Conservation (phyloP, 148 eudicot species). For the Cornus kousa region DNA sequence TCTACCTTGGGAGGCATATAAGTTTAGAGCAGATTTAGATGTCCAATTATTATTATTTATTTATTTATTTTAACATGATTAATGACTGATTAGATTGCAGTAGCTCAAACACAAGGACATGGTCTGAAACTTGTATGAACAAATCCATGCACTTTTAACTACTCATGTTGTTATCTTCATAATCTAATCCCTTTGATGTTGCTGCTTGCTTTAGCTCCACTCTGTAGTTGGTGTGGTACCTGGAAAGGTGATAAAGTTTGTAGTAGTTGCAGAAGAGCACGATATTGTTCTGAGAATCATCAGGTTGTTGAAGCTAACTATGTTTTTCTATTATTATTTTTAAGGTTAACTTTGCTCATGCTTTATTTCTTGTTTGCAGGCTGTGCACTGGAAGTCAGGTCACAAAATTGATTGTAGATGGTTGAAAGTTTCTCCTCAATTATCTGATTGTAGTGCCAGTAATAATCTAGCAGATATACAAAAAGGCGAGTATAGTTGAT, state of each 20-base stretch:
- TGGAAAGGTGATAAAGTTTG: slow-evolving; percentile 93
- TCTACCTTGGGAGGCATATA: too few relatives aligned
- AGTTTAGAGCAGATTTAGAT: too few relatives aligned
- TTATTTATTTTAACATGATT: too few relatives aligned
- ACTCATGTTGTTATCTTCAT: slow-evolving; percentile 2
- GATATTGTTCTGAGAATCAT: slow-evolving; percentile 78
- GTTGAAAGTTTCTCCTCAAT: slow-evolving; percentile 28
- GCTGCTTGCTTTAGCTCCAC: slow-evolving; percentile 43
- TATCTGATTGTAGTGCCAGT: slow-evolving; percentile 28
- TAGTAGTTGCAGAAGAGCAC: slow-evolving; percentile 61
- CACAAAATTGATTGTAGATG: slow-evolving; percentile 60
- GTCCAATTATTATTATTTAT: too few relatives aligned
- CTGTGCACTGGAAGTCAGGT: slow-evolving; percentile 59
- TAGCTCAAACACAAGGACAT: not conserved
- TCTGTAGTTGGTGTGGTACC: slow-evolving; percentile 90
- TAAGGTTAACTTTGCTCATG: not conserved
- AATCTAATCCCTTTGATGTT: not conserved
- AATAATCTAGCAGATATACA: slow-evolving; percentile 22
- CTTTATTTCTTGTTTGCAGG: slow-evolving; percentile 36
- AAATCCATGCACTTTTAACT: not conserved
- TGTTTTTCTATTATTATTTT: not conserved
- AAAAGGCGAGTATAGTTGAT: slow-evolving; percentile 34
- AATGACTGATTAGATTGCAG: too few relatives aligned
- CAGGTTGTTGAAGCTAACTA: slow-evolving; percentile 45
- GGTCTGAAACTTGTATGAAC: not conserved